Conservation (phyloP, 164 flowering plant species). For the Nymphaea colorata region DNA sequence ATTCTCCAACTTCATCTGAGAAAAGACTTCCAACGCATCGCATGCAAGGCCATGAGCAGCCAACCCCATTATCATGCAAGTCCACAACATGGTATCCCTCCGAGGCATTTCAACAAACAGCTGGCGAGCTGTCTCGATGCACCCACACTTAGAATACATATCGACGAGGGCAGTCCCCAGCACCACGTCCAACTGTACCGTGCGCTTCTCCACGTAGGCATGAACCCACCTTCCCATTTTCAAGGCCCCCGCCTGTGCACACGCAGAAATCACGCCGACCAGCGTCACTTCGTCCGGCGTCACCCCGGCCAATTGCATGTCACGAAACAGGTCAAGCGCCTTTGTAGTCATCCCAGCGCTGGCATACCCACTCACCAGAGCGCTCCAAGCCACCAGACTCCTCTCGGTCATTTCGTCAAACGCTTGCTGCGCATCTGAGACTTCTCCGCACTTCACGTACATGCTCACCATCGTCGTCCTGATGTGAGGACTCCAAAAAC, state of each 20-base stretch:
- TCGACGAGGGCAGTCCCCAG: slow-evolving; percentile 37
- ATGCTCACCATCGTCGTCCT: slow-evolving; percentile 27
- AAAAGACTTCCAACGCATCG: slow-evolving; percentile 27
- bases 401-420: slow-evolving; percentile 40
- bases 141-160: slow-evolving; percentile 44
- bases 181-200: slow-evolving; percentile 24
- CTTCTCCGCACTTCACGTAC: slow-evolving; percentile 32
- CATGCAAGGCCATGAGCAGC: slow-evolving; percentile 33
- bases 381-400: slow-evolving; percentile 21
- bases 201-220: slow-evolving; percentile 21
- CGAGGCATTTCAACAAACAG: slow-evolving; percentile 28
- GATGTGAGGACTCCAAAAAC: slow-evolving; percentile 24
- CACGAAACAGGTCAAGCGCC: slow-evolving; percentile 31
- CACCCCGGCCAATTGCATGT: slow-evolving; percentile 28
- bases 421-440: slow-evolving; percentile 16
- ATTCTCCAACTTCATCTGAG: slow-evolving; percentile 14
- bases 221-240: slow-evolving; percentile 40
- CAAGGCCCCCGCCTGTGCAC: slow-evolving; percentile 33
- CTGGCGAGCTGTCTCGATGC: slow-evolving; percentile 23
- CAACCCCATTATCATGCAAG: slow-evolving; percentile 36
- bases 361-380: slow-evolving; percentile 39
- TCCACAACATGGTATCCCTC: slow-evolving; percentile 37
- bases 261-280: slow-evolving; percentile 38
- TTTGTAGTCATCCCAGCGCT: slow-evolving; percentile 25
- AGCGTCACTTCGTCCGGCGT: slow-evolving; percentile 36